phyloP scores from a whole-genome alignment of 169 alveolate genomes.

The Plasmodium ovale region DNA sequence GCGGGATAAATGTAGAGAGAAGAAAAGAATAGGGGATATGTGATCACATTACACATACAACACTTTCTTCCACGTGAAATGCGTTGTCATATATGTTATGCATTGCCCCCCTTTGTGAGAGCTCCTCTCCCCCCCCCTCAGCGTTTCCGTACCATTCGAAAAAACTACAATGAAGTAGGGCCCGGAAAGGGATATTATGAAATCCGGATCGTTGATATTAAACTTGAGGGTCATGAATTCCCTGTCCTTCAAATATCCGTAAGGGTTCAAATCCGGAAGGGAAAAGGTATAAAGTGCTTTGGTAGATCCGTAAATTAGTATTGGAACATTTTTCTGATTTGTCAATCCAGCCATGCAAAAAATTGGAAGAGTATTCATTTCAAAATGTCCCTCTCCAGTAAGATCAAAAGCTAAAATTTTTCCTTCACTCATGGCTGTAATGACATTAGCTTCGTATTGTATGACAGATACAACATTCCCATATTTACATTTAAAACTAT shows the following conservation, averaged over 20 bases:
- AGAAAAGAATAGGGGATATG: background rate
- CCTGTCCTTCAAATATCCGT: slow-evolving; percentile 69
- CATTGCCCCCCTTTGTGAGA: too few relatives aligned
- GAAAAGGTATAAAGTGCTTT: slow-evolving; percentile 71
- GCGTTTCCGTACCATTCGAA: slow-evolving; percentile 29
- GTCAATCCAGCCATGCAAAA: slow-evolving; percentile 76
- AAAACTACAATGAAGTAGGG: slow-evolving; percentile 73
- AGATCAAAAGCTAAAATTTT: slow-evolving; percentile 65
- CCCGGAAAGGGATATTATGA: slow-evolving; percentile 61
- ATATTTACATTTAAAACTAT: slow-evolving; percentile 45
- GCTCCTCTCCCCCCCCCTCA: background rate
- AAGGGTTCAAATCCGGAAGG: slow-evolving; percentile 64
- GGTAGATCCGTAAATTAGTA: slow-evolving; percentile 70
- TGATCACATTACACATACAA: background rate
- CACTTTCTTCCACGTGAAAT: too few relatives aligned
- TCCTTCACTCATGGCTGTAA: slow-evolving; percentile 77
- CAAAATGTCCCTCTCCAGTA: slow-evolving; percentile 55
- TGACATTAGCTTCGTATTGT: slow-evolving; percentile 75
- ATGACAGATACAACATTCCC: slow-evolving; percentile 73
- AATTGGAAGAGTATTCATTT: slow-evolving; percentile 73
- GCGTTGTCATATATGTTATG: too few relatives aligned
- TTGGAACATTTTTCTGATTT: slow-evolving; percentile 38
- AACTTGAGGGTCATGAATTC: slow-evolving; percentile 37
- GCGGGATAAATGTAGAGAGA: background rate
- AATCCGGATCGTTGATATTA: slow-evolving; percentile 66